phyloP scores from a whole-genome alignment of 1,284 basidiomycete genomes.

The Ceratobasidium theobromae region DNA sequence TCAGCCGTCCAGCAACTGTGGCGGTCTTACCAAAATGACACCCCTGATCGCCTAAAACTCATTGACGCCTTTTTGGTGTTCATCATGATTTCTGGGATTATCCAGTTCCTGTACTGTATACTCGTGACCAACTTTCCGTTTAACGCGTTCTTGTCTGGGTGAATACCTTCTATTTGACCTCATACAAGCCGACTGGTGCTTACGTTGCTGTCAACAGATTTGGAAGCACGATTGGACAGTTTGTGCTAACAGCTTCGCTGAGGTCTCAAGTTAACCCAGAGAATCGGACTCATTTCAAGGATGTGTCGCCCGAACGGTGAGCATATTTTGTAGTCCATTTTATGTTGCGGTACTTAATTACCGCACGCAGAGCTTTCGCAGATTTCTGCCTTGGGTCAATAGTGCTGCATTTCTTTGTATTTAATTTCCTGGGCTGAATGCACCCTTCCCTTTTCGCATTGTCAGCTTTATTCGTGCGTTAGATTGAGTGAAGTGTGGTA shows the following conservation, averaged over 20 bases:
- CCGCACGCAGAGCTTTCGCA: constrained; percentile 80
- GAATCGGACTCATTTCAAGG: constrained; percentile 78
- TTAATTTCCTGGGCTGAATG: constrained; percentile 85
- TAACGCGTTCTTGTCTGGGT: constrained; percentile 97
- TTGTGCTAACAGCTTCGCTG: constrained; percentile 90
- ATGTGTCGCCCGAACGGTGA: constrained; percentile 93
- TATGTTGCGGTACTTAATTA: neutral
- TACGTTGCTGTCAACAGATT: constrained; percentile 60
- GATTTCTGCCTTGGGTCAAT: constrained; percentile 95
- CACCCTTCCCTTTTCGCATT: neutral
- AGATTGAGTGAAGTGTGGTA: constrained; percentile 21
- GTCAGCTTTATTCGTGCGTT: neutral
- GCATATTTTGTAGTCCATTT: constrained; percentile 39
- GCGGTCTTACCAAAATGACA: constrained; percentile 76
- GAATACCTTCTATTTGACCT: neutral
- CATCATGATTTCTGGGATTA: constrained; percentile 86
- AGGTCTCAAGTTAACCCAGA: constrained; percentile 89
- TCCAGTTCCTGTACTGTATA: constrained; percentile 91
- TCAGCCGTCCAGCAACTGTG: constrained; percentile 61
- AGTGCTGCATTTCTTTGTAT: constrained; percentile 97
- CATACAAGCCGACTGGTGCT: neutral
- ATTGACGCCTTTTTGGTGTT: constrained; percentile 93
- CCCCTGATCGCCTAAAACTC: constrained; percentile 84
- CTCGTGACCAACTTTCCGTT: constrained; percentile 93
- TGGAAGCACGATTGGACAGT: constrained; percentile 91